phyloP scores from a whole-genome alignment of 805 yeast species.

The Pichia cabralensis region DNA sequence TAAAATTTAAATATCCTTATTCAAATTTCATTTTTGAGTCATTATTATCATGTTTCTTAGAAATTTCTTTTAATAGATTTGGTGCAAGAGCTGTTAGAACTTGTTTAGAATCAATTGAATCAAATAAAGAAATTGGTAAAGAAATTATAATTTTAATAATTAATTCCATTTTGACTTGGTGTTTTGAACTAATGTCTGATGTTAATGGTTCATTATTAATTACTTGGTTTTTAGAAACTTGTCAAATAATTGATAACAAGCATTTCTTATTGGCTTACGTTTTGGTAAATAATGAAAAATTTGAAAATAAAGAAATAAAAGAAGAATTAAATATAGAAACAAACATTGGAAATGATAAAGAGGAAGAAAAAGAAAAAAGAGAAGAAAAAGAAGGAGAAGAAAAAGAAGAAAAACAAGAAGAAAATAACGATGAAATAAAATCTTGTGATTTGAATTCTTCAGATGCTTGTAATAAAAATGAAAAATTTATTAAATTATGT shows the following conservation, averaged over 20 bases:
- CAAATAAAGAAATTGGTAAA: conserved; percentile 36
- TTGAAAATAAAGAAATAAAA: neutral
- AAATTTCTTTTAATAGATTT: conserved; percentile 78
- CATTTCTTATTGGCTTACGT: conserved; percentile 40
- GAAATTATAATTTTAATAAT: conserved; percentile 69
- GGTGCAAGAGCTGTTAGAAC: conserved; percentile 95
- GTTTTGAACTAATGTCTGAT: conserved; percentile 71
- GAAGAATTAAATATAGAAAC: no score
- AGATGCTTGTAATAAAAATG: no score
- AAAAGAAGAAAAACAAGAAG: neutral
- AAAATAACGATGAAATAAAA: neutral
- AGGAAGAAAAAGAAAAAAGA: no score
- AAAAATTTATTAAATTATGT: conserved; percentile 18
- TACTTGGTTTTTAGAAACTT: conserved; percentile 92
- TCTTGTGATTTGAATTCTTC: no score
- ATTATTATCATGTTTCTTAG: conserved; percentile 65
- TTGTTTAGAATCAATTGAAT: conserved; percentile 48
- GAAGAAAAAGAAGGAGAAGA: neutral
- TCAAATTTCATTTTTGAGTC: conserved; percentile 84
- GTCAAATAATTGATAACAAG: conserved; percentile 45
- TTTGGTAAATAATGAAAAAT: conserved; percentile 13
- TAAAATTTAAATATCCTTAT: conserved; percentile 77
- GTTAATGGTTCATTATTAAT: conserved; percentile 81
- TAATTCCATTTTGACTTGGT: conserved; percentile 65
- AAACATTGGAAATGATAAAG: no score